phyloP scores from a whole-genome alignment of 2,329 filamentous ascomycete species.

The Zelopaecilomyces penicillatus region DNA sequence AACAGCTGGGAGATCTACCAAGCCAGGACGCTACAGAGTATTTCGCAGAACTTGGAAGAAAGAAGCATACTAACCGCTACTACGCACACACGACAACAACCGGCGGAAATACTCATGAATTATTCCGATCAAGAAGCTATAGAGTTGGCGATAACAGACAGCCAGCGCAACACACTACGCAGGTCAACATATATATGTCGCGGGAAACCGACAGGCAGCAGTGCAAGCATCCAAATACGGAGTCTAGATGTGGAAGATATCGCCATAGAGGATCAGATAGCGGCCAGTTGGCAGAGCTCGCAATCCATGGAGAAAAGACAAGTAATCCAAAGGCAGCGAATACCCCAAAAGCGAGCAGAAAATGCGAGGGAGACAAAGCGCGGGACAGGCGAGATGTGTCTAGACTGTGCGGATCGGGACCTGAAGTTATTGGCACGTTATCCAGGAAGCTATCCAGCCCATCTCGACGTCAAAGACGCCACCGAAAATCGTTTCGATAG shows the following conservation, averaged over 20 bases:
- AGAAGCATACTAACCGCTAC: conserved; percentile 20
- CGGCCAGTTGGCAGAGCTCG: too few relatives aligned
- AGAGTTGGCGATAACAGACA: conserved; percentile 1
- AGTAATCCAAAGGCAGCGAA: too few relatives aligned
- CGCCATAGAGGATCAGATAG: too few relatives aligned
- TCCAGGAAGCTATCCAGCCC: conserved; percentile 21
- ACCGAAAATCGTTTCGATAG: conserved; percentile 20
- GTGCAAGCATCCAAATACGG: neutral
- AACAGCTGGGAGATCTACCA: conserved; percentile 13
- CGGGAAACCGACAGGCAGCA: neutral
- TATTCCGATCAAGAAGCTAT: conserved; percentile 6
- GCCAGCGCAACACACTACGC: conserved; percentile 16
- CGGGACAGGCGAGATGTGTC: neutral
- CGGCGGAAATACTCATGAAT: too few relatives aligned
- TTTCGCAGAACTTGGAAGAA: conserved; percentile 15
- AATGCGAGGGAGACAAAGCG: neutral
- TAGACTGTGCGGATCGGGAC: neutral
- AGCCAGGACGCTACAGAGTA: conserved; percentile 16
- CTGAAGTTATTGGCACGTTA: conserved; percentile 9
- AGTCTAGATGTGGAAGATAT: too few relatives aligned
- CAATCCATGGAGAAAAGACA: too few relatives aligned
- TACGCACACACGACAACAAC: conserved; percentile 15
- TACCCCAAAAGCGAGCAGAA: neutral
- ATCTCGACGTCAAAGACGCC: conserved; percentile 18
- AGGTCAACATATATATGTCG: conserved; percentile 17